Conservation (phyloP, 2,329 filamentous ascomycete genomes). For the Ophiocordyceps australis region DNA sequence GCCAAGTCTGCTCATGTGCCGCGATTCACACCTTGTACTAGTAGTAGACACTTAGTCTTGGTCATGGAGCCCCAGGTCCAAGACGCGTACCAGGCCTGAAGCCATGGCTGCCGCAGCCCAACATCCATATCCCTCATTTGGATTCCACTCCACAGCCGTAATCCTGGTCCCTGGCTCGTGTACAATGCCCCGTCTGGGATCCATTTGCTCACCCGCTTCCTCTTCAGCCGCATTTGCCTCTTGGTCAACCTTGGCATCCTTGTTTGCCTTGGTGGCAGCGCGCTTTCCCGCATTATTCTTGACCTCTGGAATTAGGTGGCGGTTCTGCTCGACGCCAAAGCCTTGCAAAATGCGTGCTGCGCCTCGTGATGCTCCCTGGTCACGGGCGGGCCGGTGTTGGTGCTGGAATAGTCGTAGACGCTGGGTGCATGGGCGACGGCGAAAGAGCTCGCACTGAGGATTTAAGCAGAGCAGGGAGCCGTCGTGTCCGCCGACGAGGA, state of each 20-base stretch:
- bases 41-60: too few species aligned
- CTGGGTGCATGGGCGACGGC: conserved; percentile 13
- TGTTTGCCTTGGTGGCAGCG: conserved; percentile 16
- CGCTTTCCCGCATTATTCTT: conserved; percentile 16
- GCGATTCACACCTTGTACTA: too few species aligned
- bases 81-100: conserved; percentile 46
- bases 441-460: conserved; percentile 17
- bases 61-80: conserved; percentile 41
- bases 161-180: conserved; percentile 46
- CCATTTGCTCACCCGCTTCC: conserved; percentile 12
- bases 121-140: conserved; percentile 43
- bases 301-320: conserved; percentile 22
- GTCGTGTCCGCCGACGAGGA: conserved; percentile 33
- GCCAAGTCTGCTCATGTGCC: too few species aligned
- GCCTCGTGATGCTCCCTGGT: conserved; percentile 18
- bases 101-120: conserved; percentile 51
- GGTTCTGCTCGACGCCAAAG: conserved; percentile 29
- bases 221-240: conserved; percentile 10
- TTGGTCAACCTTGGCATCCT: conserved; percentile 8
- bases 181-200: conserved; percentile 26
- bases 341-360: conserved; percentile 31
- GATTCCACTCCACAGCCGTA: conserved; percentile 48
- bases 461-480: conserved; percentile 31
- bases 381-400: conserved; percentile 24
- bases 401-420: conserved; percentile 29